phyloP scores from a whole-genome alignment of 1,284 basidiomycete genomes.

The Xerocomus nothofagi region DNA sequence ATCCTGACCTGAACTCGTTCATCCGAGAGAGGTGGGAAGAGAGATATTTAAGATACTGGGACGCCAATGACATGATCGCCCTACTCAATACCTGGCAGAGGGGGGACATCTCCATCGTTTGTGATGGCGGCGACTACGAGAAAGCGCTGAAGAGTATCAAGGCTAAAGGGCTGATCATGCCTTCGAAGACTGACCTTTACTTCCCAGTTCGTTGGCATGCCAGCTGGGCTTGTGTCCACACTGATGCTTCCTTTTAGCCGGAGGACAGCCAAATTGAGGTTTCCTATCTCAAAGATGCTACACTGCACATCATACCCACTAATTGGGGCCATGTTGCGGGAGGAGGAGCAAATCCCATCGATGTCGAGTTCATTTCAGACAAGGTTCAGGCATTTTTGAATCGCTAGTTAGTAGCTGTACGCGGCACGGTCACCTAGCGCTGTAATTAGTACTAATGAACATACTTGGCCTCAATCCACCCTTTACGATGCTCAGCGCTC shows the following conservation, averaged over 20 bases:
- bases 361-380: constrained; percentile 30
- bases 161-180: constrained; percentile 36
- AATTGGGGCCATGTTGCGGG: constrained; percentile 37
- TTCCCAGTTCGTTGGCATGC: constrained; percentile 29
- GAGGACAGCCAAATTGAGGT: constrained; percentile 34
- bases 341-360: constrained; percentile 29
- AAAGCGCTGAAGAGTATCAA: constrained; percentile 32
- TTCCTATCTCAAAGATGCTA: constrained; percentile 28
- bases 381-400: constrained; percentile 29
- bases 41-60: constrained; percentile 37
- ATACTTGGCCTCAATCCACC: background rate
- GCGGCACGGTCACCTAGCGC: background rate
- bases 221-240: background rate
- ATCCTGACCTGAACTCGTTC: constrained; percentile 34
- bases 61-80: constrained; percentile 42
- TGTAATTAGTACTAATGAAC: constrained; percentile 4
- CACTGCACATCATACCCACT: constrained; percentile 31
- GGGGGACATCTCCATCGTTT: constrained; percentile 39
- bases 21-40: constrained; percentile 40
- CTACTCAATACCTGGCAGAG: constrained; percentile 42
- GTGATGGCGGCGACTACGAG: constrained; percentile 31
- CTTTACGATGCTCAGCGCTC: background rate
- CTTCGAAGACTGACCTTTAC: constrained; percentile 37
- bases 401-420: no score
- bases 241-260: constrained; percentile 24